Evolutionary conservation across 1,139 yeast species (phyloP).

Genomic region (Geotrichum restrictum): DNA sequence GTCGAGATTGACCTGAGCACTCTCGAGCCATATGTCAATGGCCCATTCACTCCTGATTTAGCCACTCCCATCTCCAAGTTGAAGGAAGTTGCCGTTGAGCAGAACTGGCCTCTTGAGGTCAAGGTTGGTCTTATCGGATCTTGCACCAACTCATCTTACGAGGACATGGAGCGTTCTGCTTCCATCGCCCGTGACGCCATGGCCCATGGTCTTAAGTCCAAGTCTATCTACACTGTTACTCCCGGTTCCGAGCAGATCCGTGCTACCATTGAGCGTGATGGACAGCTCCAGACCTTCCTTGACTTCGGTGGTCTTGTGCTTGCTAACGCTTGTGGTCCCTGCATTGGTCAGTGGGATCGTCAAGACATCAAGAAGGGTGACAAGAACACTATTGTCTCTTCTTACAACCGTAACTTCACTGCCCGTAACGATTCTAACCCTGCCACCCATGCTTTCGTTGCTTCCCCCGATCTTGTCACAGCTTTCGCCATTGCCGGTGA

Average conservation of each 20-base stretch:
- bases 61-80: constrained; percentile 95
- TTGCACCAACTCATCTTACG: constrained; percentile 98
- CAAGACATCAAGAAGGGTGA: constrained; percentile 96
- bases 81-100: constrained; percentile 79
- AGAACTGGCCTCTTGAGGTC: constrained; percentile 92
- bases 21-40: constrained; percentile 95
- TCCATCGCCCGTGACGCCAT: constrained; percentile 90
- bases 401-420: constrained; percentile 99
- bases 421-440: constrained; percentile 99
- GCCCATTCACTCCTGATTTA: constrained; percentile 99
- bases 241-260: constrained; percentile 99
- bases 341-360: constrained; percentile 99
- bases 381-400: constrained; percentile 95
- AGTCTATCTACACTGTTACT: constrained; percentile 86
- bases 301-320: constrained; percentile 92
- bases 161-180: constrained; percentile 98
- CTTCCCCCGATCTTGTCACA: constrained; percentile 96
- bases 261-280: constrained; percentile 97
- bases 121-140: constrained; percentile 97
- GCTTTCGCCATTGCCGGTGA: constrained; percentile 97
- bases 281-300: constrained; percentile 82
- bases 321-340: constrained; percentile 99
- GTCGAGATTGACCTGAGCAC: constrained; percentile 92
- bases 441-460: constrained; percentile 94
- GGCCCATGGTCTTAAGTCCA: constrained; percentile 83